These are phyloP conservation scores for Yamadazyma pseudoaaseri DNA, from an alignment of 1,139 yeast genomes.

Conservation along the genomic window DNA sequence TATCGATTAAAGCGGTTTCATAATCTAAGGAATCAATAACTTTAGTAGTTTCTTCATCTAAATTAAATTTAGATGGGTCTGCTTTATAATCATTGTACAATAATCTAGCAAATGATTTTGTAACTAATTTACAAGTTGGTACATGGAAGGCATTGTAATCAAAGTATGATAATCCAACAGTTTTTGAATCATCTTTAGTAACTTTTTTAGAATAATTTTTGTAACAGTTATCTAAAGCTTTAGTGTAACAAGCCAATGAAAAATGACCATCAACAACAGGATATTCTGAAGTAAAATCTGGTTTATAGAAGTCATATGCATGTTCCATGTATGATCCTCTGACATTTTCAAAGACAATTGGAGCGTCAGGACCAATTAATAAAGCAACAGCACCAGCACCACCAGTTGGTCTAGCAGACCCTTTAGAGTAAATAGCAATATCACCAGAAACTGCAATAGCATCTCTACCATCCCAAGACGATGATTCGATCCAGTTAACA, in stretches of 20 bases:
- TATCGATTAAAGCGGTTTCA: slow-evolving; percentile 79
- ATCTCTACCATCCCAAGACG: slow-evolving; percentile 98
- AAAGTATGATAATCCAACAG: slow-evolving; percentile 73
- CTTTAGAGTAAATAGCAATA: slow-evolving; percentile 95
- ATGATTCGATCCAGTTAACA: slow-evolving; percentile 93
- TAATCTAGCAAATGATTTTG: slow-evolving; percentile 91
- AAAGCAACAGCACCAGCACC: slow-evolving; percentile 98
- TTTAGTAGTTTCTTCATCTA: slow-evolving; percentile 56
- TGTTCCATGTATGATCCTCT: slow-evolving; percentile 96
- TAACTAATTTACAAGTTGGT: slow-evolving; percentile 94
- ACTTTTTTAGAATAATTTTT: slow-evolving; percentile 79
- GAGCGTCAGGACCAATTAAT: slow-evolving; percentile 97
- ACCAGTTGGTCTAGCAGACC: slow-evolving; percentile 99
- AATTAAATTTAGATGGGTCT: slow-evolving; percentile 57
- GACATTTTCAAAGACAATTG: slow-evolving; percentile 82
- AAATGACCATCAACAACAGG: slow-evolving; percentile 98
- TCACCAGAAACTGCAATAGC: slow-evolving; percentile 98
- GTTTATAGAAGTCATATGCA: slow-evolving; percentile 97
- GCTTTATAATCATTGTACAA: slow-evolving; percentile 82
- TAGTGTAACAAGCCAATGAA: slow-evolving; percentile 90
- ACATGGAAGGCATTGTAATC: slow-evolving; percentile 98
- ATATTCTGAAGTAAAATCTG: slow-evolving; percentile 94
- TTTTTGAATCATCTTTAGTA: slow-evolving; percentile 49
- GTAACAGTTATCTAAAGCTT: slow-evolving; percentile 89
- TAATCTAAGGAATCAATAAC: slow-evolving; percentile 60